Evolutionary conservation across 352 stramenopile genomes (phyloP), one percentile per base, ranked within the genome.

Genomic region (Globisporangium paroecandrum): DNA sequence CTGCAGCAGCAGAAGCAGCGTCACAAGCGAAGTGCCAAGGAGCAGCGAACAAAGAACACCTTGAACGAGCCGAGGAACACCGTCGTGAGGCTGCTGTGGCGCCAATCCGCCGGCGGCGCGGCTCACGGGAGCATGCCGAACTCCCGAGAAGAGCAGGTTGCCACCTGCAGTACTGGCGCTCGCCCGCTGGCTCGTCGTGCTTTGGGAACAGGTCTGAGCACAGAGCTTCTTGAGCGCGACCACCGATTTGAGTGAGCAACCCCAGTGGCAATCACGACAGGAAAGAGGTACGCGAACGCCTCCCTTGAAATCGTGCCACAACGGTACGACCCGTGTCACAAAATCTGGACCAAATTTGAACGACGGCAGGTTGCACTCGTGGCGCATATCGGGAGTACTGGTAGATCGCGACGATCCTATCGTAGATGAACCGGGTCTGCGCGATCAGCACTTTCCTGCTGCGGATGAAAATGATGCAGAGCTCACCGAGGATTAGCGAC

Each of bases 51-150:
- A 32, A 32, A 32, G 27, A 32, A 32, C 27, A 32, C 27, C 27
- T 32, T 32, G 27, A 32, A 32, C 27, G 27, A 32, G 27, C 27
- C 27, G 27, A 32, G 27, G 27, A 32, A 32, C 3, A 32, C 27
- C 27, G 27, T 29, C 27, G 3, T 4, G 27, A 29, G 3, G 27
- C 27, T 29, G 87, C 74, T 98, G 94, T 36, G 89, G 94, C 7
- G 93, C 93, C 55, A 98, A 77, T 13, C 94, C 93, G 20, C 94
- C 93, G 12, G 93, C 88, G 36, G 93, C 94, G 72, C 98, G 94
- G 74, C 94, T 98, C 68, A 96, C 92, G 6, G 94, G 93, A 98
- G 90, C 71, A 87, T 88, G 12, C 93, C 94, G 62, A 98, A 89
- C 74, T 87, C 32, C 96, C 58, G 82, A 83, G 43, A 97, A 86